Conservation (phyloP, 2,329 filamentous ascomycete species). For the Periglandula ipomoeae region DNA sequence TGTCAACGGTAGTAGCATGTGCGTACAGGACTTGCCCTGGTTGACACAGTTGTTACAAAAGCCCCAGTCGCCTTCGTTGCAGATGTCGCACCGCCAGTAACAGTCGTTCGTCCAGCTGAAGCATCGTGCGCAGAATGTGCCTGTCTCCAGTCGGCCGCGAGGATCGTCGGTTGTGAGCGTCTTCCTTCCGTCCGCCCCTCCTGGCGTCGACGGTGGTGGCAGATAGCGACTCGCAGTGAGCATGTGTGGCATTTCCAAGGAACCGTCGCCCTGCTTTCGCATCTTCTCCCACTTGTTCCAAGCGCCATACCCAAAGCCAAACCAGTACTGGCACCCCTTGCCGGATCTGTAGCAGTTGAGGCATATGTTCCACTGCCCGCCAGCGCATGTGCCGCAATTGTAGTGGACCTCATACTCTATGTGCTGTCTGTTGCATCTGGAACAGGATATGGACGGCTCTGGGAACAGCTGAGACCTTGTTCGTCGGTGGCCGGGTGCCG, state of each 20-base stretch:
- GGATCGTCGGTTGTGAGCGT: constrained; percentile 61
- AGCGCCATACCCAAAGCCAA: constrained; percentile 71
- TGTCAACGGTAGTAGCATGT: constrained; percentile 68
- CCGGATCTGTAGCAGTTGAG: constrained; percentile 68
- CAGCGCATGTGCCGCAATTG: constrained; percentile 62
- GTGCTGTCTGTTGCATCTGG: constrained; percentile 57
- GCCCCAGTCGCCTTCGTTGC: constrained; percentile 91
- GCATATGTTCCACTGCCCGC: constrained; percentile 71
- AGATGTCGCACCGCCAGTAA: constrained; percentile 81
- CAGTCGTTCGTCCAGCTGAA: constrained; percentile 66
- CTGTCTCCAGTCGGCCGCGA: constrained; percentile 58
- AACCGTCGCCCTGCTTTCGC: constrained; percentile 27
- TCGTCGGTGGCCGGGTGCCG: constrained; percentile 27
- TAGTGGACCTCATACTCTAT: constrained; percentile 86
- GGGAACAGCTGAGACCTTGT: constrained; percentile 43
- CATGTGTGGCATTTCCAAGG: constrained; percentile 44
- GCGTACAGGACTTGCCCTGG: constrained; percentile 69
- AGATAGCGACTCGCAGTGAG: constrained; percentile 49
- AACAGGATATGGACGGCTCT: constrained; percentile 68
- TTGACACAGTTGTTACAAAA: constrained; percentile 87
- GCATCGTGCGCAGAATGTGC: constrained; percentile 78
- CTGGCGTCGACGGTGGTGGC: constrained; percentile 37
- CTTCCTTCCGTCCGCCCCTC: constrained; percentile 44
- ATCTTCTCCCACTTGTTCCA: constrained; percentile 55
- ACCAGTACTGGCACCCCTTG: constrained; percentile 78